Evolutionary conservation across 2,329 filamentous ascomycete genomes (phyloP), one percentile per base, ranked within the genome.

Genomic region (Orbilia javanica): DNA sequence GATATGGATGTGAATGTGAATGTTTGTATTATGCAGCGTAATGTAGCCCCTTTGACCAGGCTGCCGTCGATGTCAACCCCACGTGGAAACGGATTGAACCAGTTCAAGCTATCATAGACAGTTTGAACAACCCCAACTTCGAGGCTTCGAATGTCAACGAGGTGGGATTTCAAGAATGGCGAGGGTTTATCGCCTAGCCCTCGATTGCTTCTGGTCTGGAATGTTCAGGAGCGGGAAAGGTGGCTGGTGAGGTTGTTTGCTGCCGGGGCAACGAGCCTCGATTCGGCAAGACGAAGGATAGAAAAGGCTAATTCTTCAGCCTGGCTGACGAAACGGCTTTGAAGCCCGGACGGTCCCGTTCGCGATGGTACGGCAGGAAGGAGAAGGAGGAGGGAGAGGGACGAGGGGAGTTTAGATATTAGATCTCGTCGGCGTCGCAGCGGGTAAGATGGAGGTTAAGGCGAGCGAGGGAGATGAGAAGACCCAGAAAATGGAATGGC

Each of bases 241-340:
- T 69, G 71, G 72, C 57, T 68, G 65, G 72, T 69, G 72, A 60
- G 52, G 50, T 69, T 48, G 65, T 68, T 63, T 76, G 72, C 72
- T 76, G 72, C 72, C 72, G 48, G 64, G 72, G 42, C 72, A 76
- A 76, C 72, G 48, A 42, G 55, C 11, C 72, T 76, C 64, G 48
- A 68, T 75, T 69, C 46, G 55, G 72, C 29, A 53, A 62, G 52
- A 66, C 44, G 44, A 73, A 27, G 20, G 66, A 52, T 27, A 4
- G 34, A 42, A 53, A 67, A 34, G 64, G 31, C 29, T 42, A 60
- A 25, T 18, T 27, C 31, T 7, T n/a, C 8, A 11, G 55, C 53
- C 11, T 20, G 18, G 55, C 27, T 20, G 31, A 60, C 55, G 34
- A 42, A 60, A 57, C 52, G 29, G 52, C 52, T 18, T 39, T 22